phyloP scores from a whole-genome alignment of 2,329 filamentous ascomycete species.

The Amylocarpus encephaloides region DNA sequence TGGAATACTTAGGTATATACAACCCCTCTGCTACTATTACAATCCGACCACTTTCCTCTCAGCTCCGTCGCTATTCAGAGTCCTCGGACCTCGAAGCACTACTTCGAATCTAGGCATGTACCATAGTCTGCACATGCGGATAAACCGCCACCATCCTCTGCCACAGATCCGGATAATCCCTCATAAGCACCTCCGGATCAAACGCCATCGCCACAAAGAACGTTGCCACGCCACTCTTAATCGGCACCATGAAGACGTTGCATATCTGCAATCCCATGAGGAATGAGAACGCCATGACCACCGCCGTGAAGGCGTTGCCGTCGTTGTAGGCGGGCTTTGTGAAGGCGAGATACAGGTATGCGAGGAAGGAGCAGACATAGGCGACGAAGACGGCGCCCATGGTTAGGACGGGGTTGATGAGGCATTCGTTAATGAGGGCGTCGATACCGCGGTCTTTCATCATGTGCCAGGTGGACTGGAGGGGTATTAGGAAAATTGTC shows the following conservation, averaged over 20 bases:
- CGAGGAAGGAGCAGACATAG: slow-evolving; percentile 72
- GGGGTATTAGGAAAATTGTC: slow-evolving; percentile 1
- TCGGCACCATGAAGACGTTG: slow-evolving; percentile 81
- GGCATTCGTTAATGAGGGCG: slow-evolving; percentile 64
- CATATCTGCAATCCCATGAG: slow-evolving; percentile 85
- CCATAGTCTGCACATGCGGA: slow-evolving; percentile 70
- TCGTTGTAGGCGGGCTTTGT: slow-evolving; percentile 74
- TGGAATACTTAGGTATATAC: background rate
- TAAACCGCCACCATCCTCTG: slow-evolving; percentile 73
- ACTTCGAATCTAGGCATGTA: slow-evolving; percentile 19
- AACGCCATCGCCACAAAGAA: slow-evolving; percentile 76
- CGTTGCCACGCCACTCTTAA: slow-evolving; percentile 84
- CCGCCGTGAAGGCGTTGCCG: slow-evolving; percentile 61
- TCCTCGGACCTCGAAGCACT: too few relatives aligned
- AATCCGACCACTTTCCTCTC: background rate
- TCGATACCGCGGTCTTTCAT: slow-evolving; percentile 90
- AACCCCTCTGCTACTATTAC: background rate
- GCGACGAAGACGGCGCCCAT: slow-evolving; percentile 80
- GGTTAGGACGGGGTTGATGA: slow-evolving; percentile 48
- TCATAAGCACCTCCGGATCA: slow-evolving; percentile 67
- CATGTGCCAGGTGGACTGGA: slow-evolving; percentile 47
- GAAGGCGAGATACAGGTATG: slow-evolving; percentile 81
- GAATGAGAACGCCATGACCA: slow-evolving; percentile 80
- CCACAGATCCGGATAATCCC: slow-evolving; percentile 78
- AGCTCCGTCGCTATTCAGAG: background rate